A percentile compares a stretch with the other conserved stretches of the same genome.
These are phyloP conservation scores for Fusarium staphyleae DNA, from an alignment of 2,329 filamentous ascomycete genomes.

Conservation along the genomic window DNA sequence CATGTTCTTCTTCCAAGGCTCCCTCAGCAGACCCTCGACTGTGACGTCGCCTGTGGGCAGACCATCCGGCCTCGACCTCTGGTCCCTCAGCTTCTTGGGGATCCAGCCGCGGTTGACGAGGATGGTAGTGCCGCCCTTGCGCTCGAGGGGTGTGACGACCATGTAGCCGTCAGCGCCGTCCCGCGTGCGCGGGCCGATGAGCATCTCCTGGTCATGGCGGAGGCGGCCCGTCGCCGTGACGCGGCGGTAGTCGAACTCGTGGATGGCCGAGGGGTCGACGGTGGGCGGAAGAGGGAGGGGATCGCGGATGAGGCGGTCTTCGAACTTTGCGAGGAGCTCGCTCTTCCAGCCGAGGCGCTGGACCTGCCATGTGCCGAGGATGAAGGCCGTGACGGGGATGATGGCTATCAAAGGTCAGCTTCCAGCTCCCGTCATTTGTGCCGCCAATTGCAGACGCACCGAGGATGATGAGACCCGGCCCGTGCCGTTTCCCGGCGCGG, in stretches of 20 bases:
- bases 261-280: conserved; percentile 80
- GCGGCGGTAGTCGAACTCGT: conserved; percentile 90
- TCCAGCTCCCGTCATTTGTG: background rate
- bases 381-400: conserved; percentile 91
- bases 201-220: conserved; percentile 93
- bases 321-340: conserved; percentile 86
- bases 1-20: conserved; percentile 97
- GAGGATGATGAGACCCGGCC: conserved; percentile 80
- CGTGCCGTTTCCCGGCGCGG: conserved; percentile 75
- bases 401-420: conserved; percentile 58
- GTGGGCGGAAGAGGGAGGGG: conserved; percentile 85
- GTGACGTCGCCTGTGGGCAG: conserved; percentile 75
- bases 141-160: conserved; percentile 89
- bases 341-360: conserved; percentile 94
- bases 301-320: conserved; percentile 86
- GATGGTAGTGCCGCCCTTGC: conserved; percentile 72
- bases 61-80: conserved; percentile 69
- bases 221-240: conserved; percentile 78
- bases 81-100: conserved; percentile 72
- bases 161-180: conserved; percentile 92
- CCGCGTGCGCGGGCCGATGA: conserved; percentile 86
- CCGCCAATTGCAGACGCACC: conserved; percentile 51
- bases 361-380: conserved; percentile 93
- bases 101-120: conserved; percentile 95
- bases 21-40: conserved; percentile 83